A percentile compares a stretch with the other conserved stretches of the same genome.
Conservation (phyloP, 805 yeast genomes). For the Schizosaccharomyces octosporus region DNA sequence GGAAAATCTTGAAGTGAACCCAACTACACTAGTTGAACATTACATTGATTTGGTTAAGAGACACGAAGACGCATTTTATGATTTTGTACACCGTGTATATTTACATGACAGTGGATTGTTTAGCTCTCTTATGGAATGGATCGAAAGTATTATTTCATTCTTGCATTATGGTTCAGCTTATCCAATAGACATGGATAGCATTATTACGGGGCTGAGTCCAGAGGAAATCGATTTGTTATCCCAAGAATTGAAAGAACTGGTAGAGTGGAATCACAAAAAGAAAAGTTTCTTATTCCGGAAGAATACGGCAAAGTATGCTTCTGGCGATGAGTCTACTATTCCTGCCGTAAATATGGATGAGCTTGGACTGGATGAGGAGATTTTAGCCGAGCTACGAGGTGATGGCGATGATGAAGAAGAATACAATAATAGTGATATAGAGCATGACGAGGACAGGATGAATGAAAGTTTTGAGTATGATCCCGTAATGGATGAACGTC, state of each 20-base stretch:
- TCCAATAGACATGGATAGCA: slow-evolving; percentile 8
- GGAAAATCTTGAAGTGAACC: slow-evolving; percentile 25
- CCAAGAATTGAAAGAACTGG: not conserved
- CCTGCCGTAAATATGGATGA: not conserved
- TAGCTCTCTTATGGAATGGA: slow-evolving; percentile 49
- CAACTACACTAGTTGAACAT: slow-evolving; percentile 40
- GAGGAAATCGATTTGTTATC: not conserved
- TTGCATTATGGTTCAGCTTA: slow-evolving; percentile 27
- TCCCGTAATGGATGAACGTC: not conserved
- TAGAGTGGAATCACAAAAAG: not conserved
- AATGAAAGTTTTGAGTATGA: not conserved
- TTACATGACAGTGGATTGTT: slow-evolving; percentile 53
- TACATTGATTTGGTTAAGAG: slow-evolving; percentile 40
- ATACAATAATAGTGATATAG: not conserved
- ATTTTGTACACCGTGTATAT: slow-evolving; percentile 62
- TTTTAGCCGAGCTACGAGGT: slow-evolving; percentile 1
- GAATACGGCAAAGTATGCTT: not conserved
- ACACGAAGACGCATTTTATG: slow-evolving; percentile 49
- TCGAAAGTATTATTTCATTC: slow-evolving; percentile 37
- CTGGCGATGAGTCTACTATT: not conserved
- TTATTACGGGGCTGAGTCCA: not conserved
- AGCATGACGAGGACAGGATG: not conserved
- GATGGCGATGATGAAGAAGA: slow-evolving; percentile 4
- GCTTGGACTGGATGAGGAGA: not conserved
- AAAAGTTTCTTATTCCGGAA: not conserved